phyloP scores from a whole-genome alignment of 306 rosid genomes.

The Quercus bicolor region DNA sequence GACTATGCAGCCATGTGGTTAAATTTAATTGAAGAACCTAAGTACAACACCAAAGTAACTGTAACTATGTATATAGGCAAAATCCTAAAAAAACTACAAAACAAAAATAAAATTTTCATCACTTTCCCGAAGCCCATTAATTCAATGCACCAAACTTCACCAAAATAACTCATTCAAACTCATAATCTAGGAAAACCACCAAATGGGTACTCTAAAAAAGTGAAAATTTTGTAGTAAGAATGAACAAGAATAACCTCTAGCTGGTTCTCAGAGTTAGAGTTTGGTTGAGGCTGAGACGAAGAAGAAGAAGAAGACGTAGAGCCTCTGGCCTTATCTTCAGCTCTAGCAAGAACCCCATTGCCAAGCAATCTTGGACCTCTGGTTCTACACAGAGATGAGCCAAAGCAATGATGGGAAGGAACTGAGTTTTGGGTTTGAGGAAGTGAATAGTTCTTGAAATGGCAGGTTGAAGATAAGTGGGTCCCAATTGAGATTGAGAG shows the following conservation, averaged over 20 bases:
- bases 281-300: conserved; percentile 50
- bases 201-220: conserved; percentile 8
- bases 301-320: conserved; percentile 28
- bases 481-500: conserved; percentile 52
- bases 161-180: conserved; percentile 18
- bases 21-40: neutral
- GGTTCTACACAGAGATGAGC: conserved; percentile 32
- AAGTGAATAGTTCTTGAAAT: conserved; percentile 25
- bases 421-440: conserved; percentile 26
- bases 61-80: neutral
- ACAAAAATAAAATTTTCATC: conserved; percentile 1
- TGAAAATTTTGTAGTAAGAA: neutral
- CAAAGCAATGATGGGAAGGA: conserved; percentile 32
- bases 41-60: too few relatives aligned
- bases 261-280: conserved; percentile 37
- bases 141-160: neutral
- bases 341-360: conserved; percentile 54
- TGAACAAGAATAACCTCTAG: conserved; percentile 47
- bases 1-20: too few relatives aligned
- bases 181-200: neutral
- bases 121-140: neutral
- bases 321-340: conserved; percentile 62
- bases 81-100: neutral
- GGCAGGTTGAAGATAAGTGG: conserved; percentile 35
- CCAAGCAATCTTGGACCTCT: conserved; percentile 43